Evolutionary conservation across 2,329 filamentous ascomycete genomes (phyloP).

Genomic region (Alternaria alternata): DNA sequence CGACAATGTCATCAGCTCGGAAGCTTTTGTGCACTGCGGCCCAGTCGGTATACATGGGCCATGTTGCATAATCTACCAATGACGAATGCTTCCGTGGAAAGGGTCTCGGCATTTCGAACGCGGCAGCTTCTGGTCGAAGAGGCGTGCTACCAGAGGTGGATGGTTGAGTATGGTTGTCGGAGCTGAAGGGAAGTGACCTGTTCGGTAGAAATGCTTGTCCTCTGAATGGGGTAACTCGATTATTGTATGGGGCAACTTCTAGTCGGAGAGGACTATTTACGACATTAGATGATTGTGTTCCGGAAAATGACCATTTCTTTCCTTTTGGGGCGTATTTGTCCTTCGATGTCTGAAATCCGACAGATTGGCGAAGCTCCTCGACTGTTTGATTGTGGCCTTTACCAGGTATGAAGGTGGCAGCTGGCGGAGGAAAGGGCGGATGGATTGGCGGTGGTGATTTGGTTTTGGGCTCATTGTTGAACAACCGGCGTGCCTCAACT

Average conservation of each 20-base stretch:
- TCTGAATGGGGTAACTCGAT: background rate
- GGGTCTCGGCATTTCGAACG: no score
- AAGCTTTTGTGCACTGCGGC: no score
- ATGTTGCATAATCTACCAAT: no score
- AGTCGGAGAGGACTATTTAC: background rate
- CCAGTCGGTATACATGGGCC: no score
- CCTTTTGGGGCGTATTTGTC: no score
- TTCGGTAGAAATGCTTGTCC: background rate
- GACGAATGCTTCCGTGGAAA: no score
- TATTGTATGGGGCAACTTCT: background rate
- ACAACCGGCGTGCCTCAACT: background rate
- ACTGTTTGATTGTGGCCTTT: background rate
- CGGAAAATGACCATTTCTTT: no score
- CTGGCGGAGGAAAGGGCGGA: background rate
- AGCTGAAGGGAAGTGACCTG: background rate
- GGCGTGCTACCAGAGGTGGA: no score
- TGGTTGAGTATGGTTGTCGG: no score
- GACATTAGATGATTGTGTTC: no score
- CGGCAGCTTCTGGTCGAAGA: no score
- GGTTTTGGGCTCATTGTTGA: background rate
- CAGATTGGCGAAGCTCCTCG: background rate
- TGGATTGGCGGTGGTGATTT: background rate
- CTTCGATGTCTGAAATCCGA: background rate
- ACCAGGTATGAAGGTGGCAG: background rate
- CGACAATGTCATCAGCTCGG: no score